phyloP scores from a whole-genome alignment of 2,329 filamentous ascomycete species.

The Endoconidiophora polonica region DNA sequence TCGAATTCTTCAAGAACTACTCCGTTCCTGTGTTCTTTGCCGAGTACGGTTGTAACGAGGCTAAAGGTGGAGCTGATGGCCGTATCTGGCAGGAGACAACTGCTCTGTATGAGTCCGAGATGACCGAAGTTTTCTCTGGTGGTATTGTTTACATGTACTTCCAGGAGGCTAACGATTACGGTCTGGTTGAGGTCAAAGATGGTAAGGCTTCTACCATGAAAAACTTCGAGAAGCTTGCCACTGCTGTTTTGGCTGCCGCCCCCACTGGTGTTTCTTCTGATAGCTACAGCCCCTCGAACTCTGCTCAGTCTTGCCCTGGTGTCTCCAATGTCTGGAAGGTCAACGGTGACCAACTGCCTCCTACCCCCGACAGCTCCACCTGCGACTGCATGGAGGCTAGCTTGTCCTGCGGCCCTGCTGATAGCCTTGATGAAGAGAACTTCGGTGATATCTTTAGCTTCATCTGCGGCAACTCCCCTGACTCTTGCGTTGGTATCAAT shows the following conservation, averaged over 20 bases:
- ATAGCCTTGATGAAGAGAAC: constrained; percentile 37
- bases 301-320: constrained; percentile 48
- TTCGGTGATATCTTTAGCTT: constrained; percentile 55
- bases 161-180: constrained; percentile 79
- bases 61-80: constrained; percentile 33
- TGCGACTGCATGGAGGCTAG: constrained; percentile 75
- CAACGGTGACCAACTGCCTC: constrained; percentile 49
- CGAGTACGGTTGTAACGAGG: constrained; percentile 88
- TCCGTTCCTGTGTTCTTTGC: constrained; percentile 95
- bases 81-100: constrained; percentile 75
- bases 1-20: constrained; percentile 74
- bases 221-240: constrained; percentile 60
- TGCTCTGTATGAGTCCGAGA: constrained; percentile 62
- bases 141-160: constrained; percentile 99
- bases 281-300: constrained; percentile 60
- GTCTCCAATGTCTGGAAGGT: constrained; percentile 52
- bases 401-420: constrained; percentile 51
- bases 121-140: constrained; percentile 80
- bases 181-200: constrained; percentile 48
- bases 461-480: constrained; percentile 44
- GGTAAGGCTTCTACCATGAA: constrained; percentile 46
- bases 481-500: constrained; percentile 50
- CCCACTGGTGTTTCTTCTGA: constrained; percentile 49
- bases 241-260: constrained; percentile 48
- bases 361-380: constrained; percentile 58